Base-by-base conservation (phyloP, 2,329 filamentous ascomycete species). In the Alternaria postmessia region DNA sequence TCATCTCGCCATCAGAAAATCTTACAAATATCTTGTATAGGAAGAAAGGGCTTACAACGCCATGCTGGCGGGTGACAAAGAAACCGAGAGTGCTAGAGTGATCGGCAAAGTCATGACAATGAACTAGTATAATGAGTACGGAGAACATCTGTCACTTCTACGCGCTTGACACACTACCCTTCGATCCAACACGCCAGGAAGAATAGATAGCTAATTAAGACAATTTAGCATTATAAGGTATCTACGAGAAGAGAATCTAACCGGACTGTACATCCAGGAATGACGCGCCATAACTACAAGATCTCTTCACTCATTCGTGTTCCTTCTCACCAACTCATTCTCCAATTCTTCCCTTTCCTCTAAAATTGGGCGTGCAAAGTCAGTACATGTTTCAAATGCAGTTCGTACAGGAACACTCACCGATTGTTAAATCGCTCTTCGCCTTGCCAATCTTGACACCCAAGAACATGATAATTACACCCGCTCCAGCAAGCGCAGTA, bases 401-500 rank as follows among this genome's bases (percentile, higher is more conserved):
- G 28, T 12, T 30, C 4, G 9, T 30, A 30, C 28, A 30, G 2
- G 28, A 30, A 30, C 28, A 30, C 28, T 30, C 5, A 30, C 28
- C 75, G 8, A 73, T 22, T 5, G 75, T 78, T 57, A 78, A 34
- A 8, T 75, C 76, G 44, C 75, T 78, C 49, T 67, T 67, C 18
- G 76, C 76, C 51, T 76, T 78, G 4, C 76, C 76, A 47, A 80
- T 75, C 42, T 69, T 74, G 1, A 79, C 78, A n/a, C 75, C 76
- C 0, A 73, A 9, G 32, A 73, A 74, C 75, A 79, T 78, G 7
- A 79, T 61, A 5, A 78, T 64, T 5, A 79, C 42, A 3, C 71
- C 76, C 5, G 68, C 65, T 0, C 56, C 65, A 3, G 77, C 68
- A 3, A 70, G 64, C 0, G 64, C 76, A 5, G 75, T 76, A 3